Evolutionary conservation across 2,329 filamentous ascomycete species (phyloP), one percentile per base, ranked within the genome.

Genomic region (Tolypocladium album): DNA sequence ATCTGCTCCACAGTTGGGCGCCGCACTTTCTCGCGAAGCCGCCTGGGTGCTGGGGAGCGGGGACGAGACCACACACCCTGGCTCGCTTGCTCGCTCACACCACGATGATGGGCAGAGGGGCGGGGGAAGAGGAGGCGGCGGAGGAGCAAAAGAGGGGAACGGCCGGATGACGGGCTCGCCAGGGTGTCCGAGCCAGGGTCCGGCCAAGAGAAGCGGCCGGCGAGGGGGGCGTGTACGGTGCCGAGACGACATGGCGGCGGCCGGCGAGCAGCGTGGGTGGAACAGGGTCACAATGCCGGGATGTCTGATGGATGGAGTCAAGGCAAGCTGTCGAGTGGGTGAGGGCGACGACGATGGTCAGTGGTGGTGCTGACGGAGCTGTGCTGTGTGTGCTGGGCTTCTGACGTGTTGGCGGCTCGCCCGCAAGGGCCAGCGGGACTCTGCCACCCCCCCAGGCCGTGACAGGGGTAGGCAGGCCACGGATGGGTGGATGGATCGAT

Each of bases 291-390:
- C 60, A 59, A 45, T 42, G 42, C 60, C 53, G 38, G 57, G 60
- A 52, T 59, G 58, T 39, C 39, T 59, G 52, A 43, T 50, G 40
- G 55, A 56, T 52, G 52, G 58, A 40, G n/a, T 40, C 50, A 43
- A 56, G 58, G 42, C 43, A 53, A 59, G 53, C 50, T 36, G 50
- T 36, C n/a, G 50, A 53, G 17, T 13, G 50, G 9, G 50, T 17
- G 50, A 53, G 27, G 40, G 17, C 40, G 40, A 8, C 8, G 40
- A n/a, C 8, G 40, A 22, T n/a, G 17, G 17, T n/a, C 15, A 4
- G 56, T 34, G 31, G 56, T 57, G 47, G 56, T 66, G 65, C 62
- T 67, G 62, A 58, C 61, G 60, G 64, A 65, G 61, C 61, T 62
- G 59, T 63, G 64, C 27, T 31, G 47, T 55, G 60, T 64, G 63